Base-by-base conservation (phyloP, 352 stramenopile genomes). In the Thraustochytrium striatum region DNA sequence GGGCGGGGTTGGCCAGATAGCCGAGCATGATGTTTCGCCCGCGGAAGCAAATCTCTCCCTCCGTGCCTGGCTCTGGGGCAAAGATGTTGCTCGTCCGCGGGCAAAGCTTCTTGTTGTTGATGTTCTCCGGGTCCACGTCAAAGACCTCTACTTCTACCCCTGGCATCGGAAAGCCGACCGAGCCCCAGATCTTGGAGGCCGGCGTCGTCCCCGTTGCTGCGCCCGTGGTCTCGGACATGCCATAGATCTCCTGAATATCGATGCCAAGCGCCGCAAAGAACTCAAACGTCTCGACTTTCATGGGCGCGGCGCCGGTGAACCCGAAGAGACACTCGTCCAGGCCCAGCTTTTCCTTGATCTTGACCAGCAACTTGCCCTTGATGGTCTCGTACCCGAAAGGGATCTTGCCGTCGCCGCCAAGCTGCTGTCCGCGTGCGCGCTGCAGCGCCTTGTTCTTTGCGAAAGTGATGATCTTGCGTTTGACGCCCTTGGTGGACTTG, bases 1-100 rank as follows among this genome's bases (percentile, higher is more conserved):
- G 57, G 21, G 5, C 11, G n/a, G 86, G 81, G 53, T 88, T 84
- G 30, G 88, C 84, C 80, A 92, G 85, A 81, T 93, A 93, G 7
- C 89, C 89, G 80, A 90, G 85, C 82, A 93, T 91, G 70, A 91
- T 86, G 72, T 90, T 73, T 30, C 88, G 84, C 9, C 88, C 88
- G n/a, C 82, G 69, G 61, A 87, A 90, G 69, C 83, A 83, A 36
- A 90, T 81, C 69, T 88, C 84, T n/a, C 81, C 57, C 38, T 84
- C 75, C 25, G 79, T 47, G 5, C 61, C 70, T 35, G 70, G 65
- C 65, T 47, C 11, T 16, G 65, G 65, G 19, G 7, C 5, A 5
- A 58, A 50, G 8, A 75, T 21, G 30, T 75, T 38, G 3, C 21
- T 13, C 25, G 52, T 25, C 13, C n/a, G 44, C 11, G 44, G 44